These are phyloP conservation scores for Ormosia emarginata DNA, from an alignment of 306 rosid species.

Conservation along the genomic window DNA sequence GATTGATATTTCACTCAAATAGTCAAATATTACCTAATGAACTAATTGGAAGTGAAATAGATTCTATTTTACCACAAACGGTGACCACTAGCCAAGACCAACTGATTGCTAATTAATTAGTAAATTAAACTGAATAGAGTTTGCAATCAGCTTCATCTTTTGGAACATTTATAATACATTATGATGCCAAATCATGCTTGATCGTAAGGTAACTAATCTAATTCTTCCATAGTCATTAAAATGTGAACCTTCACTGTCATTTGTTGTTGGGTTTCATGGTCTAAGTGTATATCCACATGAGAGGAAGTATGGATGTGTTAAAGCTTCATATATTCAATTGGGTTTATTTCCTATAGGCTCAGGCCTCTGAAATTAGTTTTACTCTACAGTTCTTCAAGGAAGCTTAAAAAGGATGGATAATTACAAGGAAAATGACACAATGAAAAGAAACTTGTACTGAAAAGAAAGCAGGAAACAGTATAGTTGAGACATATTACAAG, in stretches of 20 bases:
- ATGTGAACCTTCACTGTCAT: neutral
- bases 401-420: conserved; percentile 6
- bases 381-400: neutral
- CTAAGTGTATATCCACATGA: neutral
- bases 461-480: conserved; percentile 11
- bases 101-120: neutral
- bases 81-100: neutral
- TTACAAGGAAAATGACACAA: neutral
- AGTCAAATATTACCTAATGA: too few species aligned
- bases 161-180: neutral
- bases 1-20: too few species aligned
- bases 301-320: neutral
- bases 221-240: neutral
- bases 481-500: neutral
- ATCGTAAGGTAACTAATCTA: neutral
- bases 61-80: too few species aligned
- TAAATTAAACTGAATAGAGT: conserved; percentile 5
- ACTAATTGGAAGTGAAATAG: too few species aligned
- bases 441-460: neutral
- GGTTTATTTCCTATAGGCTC: neutral
- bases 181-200: conserved; percentile 17
- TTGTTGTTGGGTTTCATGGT: neutral
- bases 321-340: neutral
- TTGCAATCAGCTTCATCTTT: conserved; percentile 7
- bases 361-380: neutral